Evolutionary conservation across 306 rosid species (phyloP).

Genomic region (Fragaria ananassa): DNA sequence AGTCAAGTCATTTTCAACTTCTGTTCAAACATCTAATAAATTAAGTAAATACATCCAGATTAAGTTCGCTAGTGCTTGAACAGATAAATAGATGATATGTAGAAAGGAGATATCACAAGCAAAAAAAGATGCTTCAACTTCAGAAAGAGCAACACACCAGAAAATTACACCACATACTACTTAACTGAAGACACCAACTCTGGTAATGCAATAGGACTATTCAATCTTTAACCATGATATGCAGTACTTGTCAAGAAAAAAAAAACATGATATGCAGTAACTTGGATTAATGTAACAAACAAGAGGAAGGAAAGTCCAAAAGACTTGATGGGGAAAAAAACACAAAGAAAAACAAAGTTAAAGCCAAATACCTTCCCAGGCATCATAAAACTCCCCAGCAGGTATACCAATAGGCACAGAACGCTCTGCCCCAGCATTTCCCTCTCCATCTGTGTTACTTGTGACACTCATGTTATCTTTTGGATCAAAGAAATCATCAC

Average conservation of each 20-base stretch:
- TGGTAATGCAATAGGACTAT: not conserved
- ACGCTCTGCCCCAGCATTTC: slow-evolving; percentile 46
- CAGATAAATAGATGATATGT: not conserved
- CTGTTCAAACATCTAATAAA: not conserved
- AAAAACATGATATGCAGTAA: not conserved
- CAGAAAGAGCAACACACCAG: not conserved
- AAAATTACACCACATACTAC: not conserved
- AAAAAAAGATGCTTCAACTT: not conserved
- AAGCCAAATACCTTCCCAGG: slow-evolving; percentile 72
- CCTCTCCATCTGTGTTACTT: slow-evolving; percentile 81
- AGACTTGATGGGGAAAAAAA: not conserved
- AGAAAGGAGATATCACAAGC: not conserved
- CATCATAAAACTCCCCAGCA: slow-evolving; percentile 72
- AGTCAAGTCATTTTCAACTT: not conserved
- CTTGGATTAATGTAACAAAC: not conserved
- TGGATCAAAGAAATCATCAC: slow-evolving; percentile 77
- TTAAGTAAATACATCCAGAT: not conserved
- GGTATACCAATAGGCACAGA: slow-evolving; percentile 40
- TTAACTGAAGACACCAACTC: not conserved
- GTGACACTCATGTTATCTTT: slow-evolving; percentile 63
- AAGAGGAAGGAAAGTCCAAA: not conserved
- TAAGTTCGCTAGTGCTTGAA: not conserved
- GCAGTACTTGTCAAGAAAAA: not conserved
- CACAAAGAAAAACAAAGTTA: not conserved
- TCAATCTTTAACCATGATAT: not conserved